Conservation (phyloP, 192 early-diverging fungal genomes). For the Chytriomyces sp. region DNA sequence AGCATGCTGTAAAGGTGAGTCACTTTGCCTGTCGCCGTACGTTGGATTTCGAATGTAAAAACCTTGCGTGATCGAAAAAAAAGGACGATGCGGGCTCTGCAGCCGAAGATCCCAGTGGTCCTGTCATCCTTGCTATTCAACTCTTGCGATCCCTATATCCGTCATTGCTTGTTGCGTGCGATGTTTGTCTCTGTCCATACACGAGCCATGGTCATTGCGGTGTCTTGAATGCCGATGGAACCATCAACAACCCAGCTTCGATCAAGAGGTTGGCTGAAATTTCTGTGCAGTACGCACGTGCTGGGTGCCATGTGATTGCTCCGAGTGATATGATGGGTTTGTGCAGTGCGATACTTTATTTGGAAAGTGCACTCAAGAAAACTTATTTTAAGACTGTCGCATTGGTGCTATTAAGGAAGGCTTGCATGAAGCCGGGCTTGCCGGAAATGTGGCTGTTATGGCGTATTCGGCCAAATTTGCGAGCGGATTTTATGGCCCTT, state of each 20-base stretch:
- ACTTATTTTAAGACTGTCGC: slow-evolving; percentile 43
- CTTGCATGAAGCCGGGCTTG: slow-evolving; percentile 73
- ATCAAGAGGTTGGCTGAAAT: slow-evolving; percentile 84
- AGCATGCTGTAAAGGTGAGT: slow-evolving; percentile 56
- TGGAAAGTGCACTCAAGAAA: not conserved
- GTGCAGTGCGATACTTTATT: not conserved
- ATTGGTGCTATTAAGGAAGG: slow-evolving; percentile 91
- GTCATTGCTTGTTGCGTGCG: slow-evolving; percentile 82
- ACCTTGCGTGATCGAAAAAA: not conserved
- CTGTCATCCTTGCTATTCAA: slow-evolving; percentile 83
- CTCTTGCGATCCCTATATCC: slow-evolving; percentile 81
- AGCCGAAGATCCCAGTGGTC: slow-evolving; percentile 82
- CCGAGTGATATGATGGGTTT: slow-evolving; percentile 99
- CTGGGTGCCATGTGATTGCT: slow-evolving; percentile 89
- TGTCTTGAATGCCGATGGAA: slow-evolving; percentile 65
- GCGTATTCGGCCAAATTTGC: slow-evolving; percentile 98
- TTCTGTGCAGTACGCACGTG: slow-evolving; percentile 83
- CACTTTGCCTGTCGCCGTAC: not conserved
- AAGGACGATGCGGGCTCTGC: slow-evolving; percentile 78
- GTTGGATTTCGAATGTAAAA: not conserved
- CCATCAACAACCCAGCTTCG: slow-evolving; percentile 79
- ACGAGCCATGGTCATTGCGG: slow-evolving; percentile 98
- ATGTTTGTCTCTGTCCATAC: slow-evolving; percentile 97
- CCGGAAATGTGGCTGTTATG: slow-evolving; percentile 86
- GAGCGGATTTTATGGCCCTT: slow-evolving; percentile 93